Evolutionary conservation across 2,329 filamentous ascomycete genomes (phyloP).

Genomic region (Stemphylium vesicarium): DNA sequence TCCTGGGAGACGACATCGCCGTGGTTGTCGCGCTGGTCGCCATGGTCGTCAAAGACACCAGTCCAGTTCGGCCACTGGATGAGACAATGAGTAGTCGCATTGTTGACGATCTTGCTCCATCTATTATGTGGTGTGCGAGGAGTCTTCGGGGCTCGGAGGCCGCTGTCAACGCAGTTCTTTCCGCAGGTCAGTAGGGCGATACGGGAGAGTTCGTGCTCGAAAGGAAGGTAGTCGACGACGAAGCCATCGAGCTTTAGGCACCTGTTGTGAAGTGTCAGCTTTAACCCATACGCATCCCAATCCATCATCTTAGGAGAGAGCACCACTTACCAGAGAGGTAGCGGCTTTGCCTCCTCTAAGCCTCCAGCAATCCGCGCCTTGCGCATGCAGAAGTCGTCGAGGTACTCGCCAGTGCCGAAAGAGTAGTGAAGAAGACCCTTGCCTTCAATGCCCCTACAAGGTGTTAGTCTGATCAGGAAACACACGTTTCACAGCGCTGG

Average conservation of each 20-base stretch:
- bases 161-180: conserved; percentile 36
- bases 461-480: background rate
- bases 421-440: conserved; percentile 36
- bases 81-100: conserved; percentile 25
- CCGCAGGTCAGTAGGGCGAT: conserved; percentile 35
- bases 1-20: conserved; percentile 22
- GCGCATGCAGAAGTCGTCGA: conserved; percentile 40
- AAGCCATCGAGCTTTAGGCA: conserved; percentile 43
- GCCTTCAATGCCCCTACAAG: conserved; percentile 35
- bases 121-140: conserved; percentile 13
- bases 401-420: conserved; percentile 43
- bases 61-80: conserved; percentile 37
- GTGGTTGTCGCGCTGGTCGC: conserved; percentile 23
- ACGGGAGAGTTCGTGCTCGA: conserved; percentile 33
- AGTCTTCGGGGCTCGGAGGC: conserved; percentile 34
- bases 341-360: conserved; percentile 26
- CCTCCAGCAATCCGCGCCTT: conserved; percentile 39
- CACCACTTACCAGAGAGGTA: conserved; percentile 27
- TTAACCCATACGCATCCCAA: background rate
- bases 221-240: conserved; percentile 42
- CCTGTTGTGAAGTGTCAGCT: conserved; percentile 6
- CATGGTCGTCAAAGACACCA: conserved; percentile 31
- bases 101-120: conserved; percentile 26
- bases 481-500: too few species aligned
- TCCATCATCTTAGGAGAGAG: too few species aligned